A percentile compares a stretch with the other conserved stretches of the same genome.
phyloP scores from a whole-genome alignment of 768 basidiomycete genomes.

The Boletus reticuloceps region DNA sequence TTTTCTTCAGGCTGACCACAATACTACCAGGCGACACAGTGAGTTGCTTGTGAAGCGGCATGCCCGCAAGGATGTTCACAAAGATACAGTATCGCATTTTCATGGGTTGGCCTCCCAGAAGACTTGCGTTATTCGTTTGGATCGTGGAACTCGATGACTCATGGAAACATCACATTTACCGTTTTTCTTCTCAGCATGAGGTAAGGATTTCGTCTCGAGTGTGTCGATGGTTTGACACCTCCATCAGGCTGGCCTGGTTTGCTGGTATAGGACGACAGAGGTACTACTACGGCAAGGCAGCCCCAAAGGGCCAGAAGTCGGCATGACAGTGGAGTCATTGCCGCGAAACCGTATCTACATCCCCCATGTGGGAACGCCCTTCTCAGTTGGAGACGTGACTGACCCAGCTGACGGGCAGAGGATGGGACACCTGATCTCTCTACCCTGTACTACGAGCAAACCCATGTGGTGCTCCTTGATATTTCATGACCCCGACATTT shows the following conservation, averaged over 20 bases:
- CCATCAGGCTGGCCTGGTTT: conserved; percentile 53
- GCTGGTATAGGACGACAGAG: conserved; percentile 46
- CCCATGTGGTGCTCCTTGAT: conserved; percentile 49
- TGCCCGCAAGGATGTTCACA: neutral
- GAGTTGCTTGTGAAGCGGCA: conserved; percentile 21
- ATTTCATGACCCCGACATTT: conserved; percentile 55
- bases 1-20: neutral
- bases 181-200: conserved; percentile 54
- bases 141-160: conserved; percentile 69
- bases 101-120: conserved; percentile 56
- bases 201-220: conserved; percentile 31
- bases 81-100: conserved; percentile 50
- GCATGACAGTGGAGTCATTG: neutral
- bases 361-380: neutral
- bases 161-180: conserved; percentile 72
- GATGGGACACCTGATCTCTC: neutral
- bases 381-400: neutral
- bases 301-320: conserved; percentile 12
- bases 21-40: conserved; percentile 57
- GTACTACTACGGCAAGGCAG: conserved; percentile 37
- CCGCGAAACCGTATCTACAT: neutral
- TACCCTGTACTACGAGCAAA: conserved; percentile 34
- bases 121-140: conserved; percentile 48
- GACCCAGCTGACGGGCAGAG: neutral
- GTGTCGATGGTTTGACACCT: conserved; percentile 4